Conservation (phyloP, 371 early-diverging fungal genomes). For the Syncephalastrum sp. region DNA sequence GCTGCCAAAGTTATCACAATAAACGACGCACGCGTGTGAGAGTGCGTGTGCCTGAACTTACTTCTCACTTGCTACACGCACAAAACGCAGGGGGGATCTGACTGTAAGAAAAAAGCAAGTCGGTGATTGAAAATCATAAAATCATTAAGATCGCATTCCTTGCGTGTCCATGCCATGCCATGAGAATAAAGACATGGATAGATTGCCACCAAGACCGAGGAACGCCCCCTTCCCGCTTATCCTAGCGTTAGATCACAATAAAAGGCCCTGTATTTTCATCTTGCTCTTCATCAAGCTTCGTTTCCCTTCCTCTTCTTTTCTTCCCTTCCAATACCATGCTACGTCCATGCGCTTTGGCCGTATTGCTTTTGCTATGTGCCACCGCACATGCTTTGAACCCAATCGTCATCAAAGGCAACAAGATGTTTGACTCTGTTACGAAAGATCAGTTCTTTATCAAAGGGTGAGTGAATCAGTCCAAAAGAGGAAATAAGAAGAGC, state of each 20-base stretch:
- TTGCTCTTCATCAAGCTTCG: neutral
- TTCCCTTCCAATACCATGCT: neutral
- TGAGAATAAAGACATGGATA: no score
- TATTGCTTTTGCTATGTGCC: constrained; percentile 5
- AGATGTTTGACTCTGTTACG: constrained; percentile 70
- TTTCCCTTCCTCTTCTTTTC: neutral
- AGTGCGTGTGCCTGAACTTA: no score
- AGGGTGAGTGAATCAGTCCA: constrained; percentile 40
- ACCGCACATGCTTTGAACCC: constrained; percentile 47
- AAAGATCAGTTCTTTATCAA: constrained; percentile 79
- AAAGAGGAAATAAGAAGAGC: neutral
- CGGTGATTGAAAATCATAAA: no score
- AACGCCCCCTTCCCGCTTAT: constrained; percentile 4
- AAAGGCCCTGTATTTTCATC: constrained; percentile 1
- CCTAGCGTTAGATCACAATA: neutral
- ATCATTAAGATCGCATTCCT: no score
- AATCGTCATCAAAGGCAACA: constrained; percentile 67
- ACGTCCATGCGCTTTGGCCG: neutral
- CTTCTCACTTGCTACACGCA: no score
- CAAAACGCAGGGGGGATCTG: no score
- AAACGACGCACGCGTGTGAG: no score
- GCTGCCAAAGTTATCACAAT: no score
- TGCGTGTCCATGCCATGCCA: no score
- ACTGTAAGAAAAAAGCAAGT: no score
- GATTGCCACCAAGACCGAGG: constrained; percentile 3